Evolutionary conservation across 2,329 filamentous ascomycete species (phyloP).

Genomic region (Calonectria leucothoes): DNA sequence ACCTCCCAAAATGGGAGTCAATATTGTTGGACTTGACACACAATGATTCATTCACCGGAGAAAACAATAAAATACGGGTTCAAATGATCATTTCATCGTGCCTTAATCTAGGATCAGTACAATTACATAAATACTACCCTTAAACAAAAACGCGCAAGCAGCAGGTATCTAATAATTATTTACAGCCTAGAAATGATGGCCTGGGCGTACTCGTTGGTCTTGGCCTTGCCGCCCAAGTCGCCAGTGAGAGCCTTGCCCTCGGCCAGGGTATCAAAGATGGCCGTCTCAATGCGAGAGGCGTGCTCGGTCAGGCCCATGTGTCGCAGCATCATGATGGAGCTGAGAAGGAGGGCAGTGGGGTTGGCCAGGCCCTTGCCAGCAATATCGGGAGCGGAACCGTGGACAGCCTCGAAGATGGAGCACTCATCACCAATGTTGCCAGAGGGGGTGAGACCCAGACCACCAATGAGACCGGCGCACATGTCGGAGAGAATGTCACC

Average conservation of each 20-base stretch:
- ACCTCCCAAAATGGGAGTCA: background rate
- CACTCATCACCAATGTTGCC: constrained; percentile 99
- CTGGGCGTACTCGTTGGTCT: constrained; percentile 92
- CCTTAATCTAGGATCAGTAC: constrained; percentile 45
- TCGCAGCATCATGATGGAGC: constrained; percentile 99
- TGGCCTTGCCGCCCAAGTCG: constrained; percentile 94
- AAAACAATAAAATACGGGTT: constrained; percentile 9
- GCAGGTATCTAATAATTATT: constrained; percentile 46
- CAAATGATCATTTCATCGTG: constrained; percentile 46
- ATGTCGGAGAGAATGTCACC: constrained; percentile 99
- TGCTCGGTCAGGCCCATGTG: constrained; percentile 94
- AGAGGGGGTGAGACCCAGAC: constrained; percentile 95
- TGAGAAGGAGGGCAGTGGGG: constrained; percentile 94
- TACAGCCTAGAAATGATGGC: constrained; percentile 85
- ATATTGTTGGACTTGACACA: too few species aligned
- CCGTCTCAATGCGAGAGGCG: constrained; percentile 89
- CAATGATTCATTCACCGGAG: background rate
- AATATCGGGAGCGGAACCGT: constrained; percentile 97
- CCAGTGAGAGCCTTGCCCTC: constrained; percentile 98
- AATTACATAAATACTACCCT: constrained; percentile 45
- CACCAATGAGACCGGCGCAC: constrained; percentile 98
- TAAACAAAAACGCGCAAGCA: constrained; percentile 35
- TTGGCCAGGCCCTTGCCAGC: constrained; percentile 96
- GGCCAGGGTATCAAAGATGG: constrained; percentile 93
- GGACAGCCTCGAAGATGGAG: constrained; percentile 99